These are phyloP conservation scores for Microsporum audouinii DNA, from an alignment of 2,329 filamentous ascomycete species.

Conservation along the genomic window DNA sequence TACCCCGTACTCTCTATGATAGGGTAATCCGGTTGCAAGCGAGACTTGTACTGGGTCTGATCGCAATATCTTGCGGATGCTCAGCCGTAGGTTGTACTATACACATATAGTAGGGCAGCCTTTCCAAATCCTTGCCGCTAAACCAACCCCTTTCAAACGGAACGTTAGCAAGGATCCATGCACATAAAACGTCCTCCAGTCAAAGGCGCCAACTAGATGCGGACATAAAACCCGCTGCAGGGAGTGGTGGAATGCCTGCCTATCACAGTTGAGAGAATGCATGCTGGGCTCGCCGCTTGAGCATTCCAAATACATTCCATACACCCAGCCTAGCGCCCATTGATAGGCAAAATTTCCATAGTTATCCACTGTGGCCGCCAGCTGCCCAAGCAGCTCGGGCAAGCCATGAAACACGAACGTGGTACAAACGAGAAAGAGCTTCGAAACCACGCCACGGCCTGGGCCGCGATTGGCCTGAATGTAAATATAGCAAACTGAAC, in stretches of 20 bases:
- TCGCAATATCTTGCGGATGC: background rate
- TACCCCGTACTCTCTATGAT: background rate
- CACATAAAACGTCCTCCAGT: background rate
- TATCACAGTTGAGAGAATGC: background rate
- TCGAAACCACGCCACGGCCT: background rate
- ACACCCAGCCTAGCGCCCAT: background rate
- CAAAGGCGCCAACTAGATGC: background rate
- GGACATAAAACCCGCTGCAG: background rate
- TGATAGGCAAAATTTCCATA: background rate
- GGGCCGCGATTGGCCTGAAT: background rate
- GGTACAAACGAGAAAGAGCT: background rate
- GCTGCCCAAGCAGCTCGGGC: background rate
- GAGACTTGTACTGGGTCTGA: background rate
- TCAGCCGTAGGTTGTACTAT: no score
- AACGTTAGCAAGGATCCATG: background rate
- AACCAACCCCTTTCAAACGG: background rate
- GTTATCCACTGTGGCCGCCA: background rate
- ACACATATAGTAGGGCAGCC: background rate
- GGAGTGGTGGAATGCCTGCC: background rate
- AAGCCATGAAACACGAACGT: background rate
- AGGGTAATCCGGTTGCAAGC: background rate
- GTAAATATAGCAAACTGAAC: background rate
- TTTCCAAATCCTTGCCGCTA: background rate
- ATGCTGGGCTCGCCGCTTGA: background rate
- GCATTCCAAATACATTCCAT: background rate